Evolutionary conservation across 2,329 filamentous ascomycete genomes (phyloP).

Genomic region (Allantophomopsis lycopodina): DNA sequence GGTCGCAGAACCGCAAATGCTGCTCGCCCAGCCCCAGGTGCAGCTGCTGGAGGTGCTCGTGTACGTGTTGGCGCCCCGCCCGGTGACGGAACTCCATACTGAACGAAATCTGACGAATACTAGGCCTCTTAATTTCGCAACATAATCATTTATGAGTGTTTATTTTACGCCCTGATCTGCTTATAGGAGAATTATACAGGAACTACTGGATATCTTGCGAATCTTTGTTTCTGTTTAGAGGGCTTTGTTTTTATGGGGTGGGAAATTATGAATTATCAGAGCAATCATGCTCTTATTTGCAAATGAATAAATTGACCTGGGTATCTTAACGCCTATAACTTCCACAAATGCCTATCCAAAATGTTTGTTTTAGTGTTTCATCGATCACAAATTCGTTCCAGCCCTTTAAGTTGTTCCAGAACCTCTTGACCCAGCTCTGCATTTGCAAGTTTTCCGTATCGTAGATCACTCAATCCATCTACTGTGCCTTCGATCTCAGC

Average conservation of each 20-base stretch:
- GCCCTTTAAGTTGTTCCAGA: slow-evolving; percentile 47
- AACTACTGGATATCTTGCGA: too few species aligned
- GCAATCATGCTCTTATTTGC: background rate
- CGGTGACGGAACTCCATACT: slow-evolving; percentile 8
- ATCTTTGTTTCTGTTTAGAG: background rate
- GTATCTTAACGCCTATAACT: too few species aligned
- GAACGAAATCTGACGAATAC: background rate
- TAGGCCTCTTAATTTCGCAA: slow-evolving; percentile 4
- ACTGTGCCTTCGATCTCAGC: slow-evolving; percentile 51
- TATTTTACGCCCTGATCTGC: too few species aligned
- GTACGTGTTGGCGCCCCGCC: slow-evolving; percentile 12
- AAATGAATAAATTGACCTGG: too few species aligned
- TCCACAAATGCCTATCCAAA: too few species aligned
- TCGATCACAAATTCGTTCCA: slow-evolving; percentile 28
- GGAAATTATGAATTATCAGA: slow-evolving; percentile 1
- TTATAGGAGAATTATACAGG: too few species aligned
- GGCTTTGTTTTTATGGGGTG: background rate
- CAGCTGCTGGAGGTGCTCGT: slow-evolving; percentile 1
- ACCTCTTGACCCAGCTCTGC: slow-evolving; percentile 50
- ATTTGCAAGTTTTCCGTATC: slow-evolving; percentile 64
- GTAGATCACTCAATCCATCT: slow-evolving; percentile 65
- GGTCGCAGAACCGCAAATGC: background rate
- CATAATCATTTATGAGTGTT: slow-evolving; percentile 2
- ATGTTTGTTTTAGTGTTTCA: too few species aligned
- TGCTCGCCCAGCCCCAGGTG: slow-evolving; percentile 5